Base-by-base conservation (phyloP, 345 rosid species). In the Psidium friedrichsthalianum region DNA sequence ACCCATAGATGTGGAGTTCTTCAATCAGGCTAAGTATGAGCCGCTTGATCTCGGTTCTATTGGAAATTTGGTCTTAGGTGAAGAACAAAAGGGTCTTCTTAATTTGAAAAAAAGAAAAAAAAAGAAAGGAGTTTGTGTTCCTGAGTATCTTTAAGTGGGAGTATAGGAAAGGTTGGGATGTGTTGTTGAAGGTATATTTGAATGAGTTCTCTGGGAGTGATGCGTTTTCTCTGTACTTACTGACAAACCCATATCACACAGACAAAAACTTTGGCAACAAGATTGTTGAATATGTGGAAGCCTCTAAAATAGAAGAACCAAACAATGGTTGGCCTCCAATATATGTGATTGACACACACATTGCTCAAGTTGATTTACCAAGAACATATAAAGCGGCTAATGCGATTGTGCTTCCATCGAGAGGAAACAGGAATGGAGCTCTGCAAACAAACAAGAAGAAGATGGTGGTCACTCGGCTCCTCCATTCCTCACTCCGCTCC, bases 61-160 rank as follows among this genome's bases (percentile, higher is more conserved):
- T 42, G 98, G 90, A 51, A 85, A 88, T 74, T 86, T 89, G 87
- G 93, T 95, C 82, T 89, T 96, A 57, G 98, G 98, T 3, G 51
- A 82, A 55, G 55, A 78, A 3, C 87, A 84, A 55, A 59, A 20
- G 12, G 74, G 11, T 42, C 44, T 64, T 69, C 78, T 32, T 18
- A 51, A 52, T 82, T 69, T 29, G 76, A 88, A 25, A 61, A 24
- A 2, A n/a, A n/a, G n/a, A n/a, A n/a, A n/a, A n/a, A n/a, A n/a
- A n/a, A n/a, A n/a, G n/a, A n/a, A 89, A 81, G 84, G 93, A 90
- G 87, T 94, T 94, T 89, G 95, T 89, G 83, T 96, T 95, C 91
- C 92, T 94, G 91, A 96, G 98, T 88, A 90, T 96, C 85, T 96
- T 95, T 86, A 96, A 96, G 83, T 96, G 97, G 97, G 97, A 95